Evolutionary conservation across 768 basidiomycete species (phyloP), one percentile per base, ranked within the genome.

Genomic region (Jaapia argillacea): DNA sequence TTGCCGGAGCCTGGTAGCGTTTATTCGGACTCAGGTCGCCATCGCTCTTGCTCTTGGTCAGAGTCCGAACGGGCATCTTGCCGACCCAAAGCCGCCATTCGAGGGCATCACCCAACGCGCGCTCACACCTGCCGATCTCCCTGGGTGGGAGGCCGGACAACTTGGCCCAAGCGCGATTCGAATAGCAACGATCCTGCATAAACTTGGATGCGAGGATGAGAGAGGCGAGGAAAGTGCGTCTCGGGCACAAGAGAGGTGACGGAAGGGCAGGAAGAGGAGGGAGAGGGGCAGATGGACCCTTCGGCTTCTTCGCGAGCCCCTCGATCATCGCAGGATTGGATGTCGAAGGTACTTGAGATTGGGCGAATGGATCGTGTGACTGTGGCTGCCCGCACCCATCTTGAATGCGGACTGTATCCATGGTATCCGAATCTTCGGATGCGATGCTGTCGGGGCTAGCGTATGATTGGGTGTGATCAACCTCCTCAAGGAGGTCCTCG

Each of bases 71-170:
- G 42, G 64, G 63, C 53, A 68, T 64, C 62, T 89, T 89, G 44
- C 88, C 88, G 31, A 93, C 87, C 88, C 89, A 92, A 20, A 93
- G 76, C n/a, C 86, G 75, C 87, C 88, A 94, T 47, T 81, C 81
- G 16, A 94, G 74, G 6, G 88, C 81, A 57, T 81, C 79, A 20
- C 90, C 86, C 33, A 97, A 75, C 1, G 85, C 86, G 20, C 86
- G 78, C 61, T 97, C 93, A 56, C 89, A 92, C 14, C 79, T 75
- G 28, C 87, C 81, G 41, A 97, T 85, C 67, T 97, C 92, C 33
- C 79, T 66, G 4, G 88, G 79, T 0, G 82, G 77, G 2, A 97
- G 71, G 14, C 91, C 90, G n/a, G 85, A 86, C 4, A 97, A 73
- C 55, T 92, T 91, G 1, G 87, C 85, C 93, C 93, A 96, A 14